Percentiles rank a stretch among this genome's conserved stretches.
Evolutionary conservation across 2,329 filamentous ascomycete genomes (phyloP).

Genomic region (Thermoascus crustaceus): DNA sequence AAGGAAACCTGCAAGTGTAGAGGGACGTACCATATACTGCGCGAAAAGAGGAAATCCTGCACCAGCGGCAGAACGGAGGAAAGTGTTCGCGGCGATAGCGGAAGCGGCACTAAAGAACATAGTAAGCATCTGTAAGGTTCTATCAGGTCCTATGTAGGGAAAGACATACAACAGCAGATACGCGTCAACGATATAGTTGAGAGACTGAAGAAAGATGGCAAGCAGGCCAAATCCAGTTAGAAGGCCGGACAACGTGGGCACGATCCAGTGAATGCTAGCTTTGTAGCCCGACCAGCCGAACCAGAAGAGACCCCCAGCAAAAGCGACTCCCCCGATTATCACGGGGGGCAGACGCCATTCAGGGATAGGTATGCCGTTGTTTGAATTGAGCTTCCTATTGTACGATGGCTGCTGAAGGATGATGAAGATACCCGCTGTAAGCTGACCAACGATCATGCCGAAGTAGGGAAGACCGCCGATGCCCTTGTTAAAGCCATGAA

Average conservation of each 20-base stretch:
- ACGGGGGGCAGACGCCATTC: slow-evolving; percentile 41
- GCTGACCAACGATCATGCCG: slow-evolving; percentile 20
- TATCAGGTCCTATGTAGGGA: neutral
- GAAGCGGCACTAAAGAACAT: slow-evolving; percentile 38
- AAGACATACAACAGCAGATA: slow-evolving; percentile 22
- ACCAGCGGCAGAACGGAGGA: slow-evolving; percentile 36
- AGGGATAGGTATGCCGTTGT: slow-evolving; percentile 27
- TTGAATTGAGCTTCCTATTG: slow-evolving; percentile 25
- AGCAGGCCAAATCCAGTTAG: slow-evolving; percentile 43
- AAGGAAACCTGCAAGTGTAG: neutral
- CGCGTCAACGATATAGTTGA: slow-evolving; percentile 38
- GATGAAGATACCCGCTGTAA: slow-evolving; percentile 24
- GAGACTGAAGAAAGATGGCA: slow-evolving; percentile 40
- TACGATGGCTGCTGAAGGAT: slow-evolving; percentile 33
- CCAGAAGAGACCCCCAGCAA: slow-evolving; percentile 38
- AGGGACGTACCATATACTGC: slow-evolving; percentile 20
- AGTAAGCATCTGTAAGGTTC: neutral
- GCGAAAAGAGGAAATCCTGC: slow-evolving; percentile 32
- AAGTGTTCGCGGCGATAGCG: slow-evolving; percentile 43
- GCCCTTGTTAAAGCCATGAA: slow-evolving; percentile 31
- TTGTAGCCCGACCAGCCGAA: slow-evolving; percentile 35
- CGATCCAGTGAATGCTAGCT: slow-evolving; percentile 30
- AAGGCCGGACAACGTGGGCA: slow-evolving; percentile 32
- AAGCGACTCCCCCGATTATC: slow-evolving; percentile 38
- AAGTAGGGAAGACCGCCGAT: slow-evolving; percentile 38